Conservation (phyloP, 768 basidiomycete species). For the Mrakia frigida region DNA sequence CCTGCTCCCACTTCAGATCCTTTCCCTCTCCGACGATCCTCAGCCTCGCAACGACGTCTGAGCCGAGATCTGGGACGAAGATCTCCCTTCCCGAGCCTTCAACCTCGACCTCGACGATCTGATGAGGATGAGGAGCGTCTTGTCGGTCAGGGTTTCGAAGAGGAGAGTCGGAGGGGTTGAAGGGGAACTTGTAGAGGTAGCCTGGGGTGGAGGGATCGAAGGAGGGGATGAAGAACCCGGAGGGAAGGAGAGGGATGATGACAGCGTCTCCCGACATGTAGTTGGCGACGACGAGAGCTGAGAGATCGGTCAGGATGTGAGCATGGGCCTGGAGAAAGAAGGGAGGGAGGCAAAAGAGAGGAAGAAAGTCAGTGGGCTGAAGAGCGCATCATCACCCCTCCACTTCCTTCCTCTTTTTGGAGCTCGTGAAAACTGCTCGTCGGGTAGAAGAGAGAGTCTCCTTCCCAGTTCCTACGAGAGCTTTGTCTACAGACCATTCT, state of each 20-base stretch:
- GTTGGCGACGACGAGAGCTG: conserved; percentile 14
- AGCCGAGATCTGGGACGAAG: conserved; percentile 31
- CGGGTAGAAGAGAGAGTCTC: too few species aligned
- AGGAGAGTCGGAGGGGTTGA: conserved; percentile 5
- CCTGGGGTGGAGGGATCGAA: neutral
- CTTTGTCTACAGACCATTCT: neutral
- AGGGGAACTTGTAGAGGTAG: conserved; percentile 23
- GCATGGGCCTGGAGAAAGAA: neutral
- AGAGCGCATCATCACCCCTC: neutral
- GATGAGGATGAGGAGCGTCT: conserved; percentile 28
- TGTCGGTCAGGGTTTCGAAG: conserved; percentile 27
- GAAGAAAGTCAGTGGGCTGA: neutral
- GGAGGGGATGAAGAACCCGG: conserved; percentile 22
- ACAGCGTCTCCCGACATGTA: conserved; percentile 15
- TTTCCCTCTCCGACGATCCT: conserved; percentile 2
- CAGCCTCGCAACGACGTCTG: conserved; percentile 17
- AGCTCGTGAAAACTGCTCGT: neutral
- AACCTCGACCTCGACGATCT: conserved; percentile 28
- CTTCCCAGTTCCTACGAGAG: neutral
- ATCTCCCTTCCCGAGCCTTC: neutral
- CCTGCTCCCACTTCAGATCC: conserved; percentile 10
- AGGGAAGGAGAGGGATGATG: conserved; percentile 21
- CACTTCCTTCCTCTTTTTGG: neutral
- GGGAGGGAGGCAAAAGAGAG: neutral
- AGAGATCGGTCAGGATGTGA: neutral